Evolutionary conservation across 1,284 basidiomycete genomes (phyloP).

Genomic region (Leccinum laetum): DNA sequence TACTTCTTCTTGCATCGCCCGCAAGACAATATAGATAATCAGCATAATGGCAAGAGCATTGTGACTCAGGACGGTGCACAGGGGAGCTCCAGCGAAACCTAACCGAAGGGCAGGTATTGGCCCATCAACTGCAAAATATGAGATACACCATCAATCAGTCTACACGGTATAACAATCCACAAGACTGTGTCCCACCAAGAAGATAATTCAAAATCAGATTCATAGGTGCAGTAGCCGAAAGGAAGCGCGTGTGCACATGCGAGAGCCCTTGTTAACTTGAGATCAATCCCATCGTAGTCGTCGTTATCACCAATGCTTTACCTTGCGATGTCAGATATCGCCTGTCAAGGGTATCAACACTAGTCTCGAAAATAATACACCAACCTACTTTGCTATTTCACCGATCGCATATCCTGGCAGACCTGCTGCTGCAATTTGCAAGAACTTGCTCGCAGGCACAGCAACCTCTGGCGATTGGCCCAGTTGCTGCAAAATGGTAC

Average conservation of each 20-base stretch:
- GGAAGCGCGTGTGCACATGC: conserved; percentile 20
- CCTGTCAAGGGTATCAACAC: conserved; percentile 13
- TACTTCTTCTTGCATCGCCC: conserved; percentile 22
- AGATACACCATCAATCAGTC: neutral
- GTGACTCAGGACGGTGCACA: conserved; percentile 30
- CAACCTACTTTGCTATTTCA: conserved; percentile 28
- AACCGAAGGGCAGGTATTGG: conserved; percentile 29
- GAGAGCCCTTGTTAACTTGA: conserved; percentile 18
- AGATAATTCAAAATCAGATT: conserved; percentile 29
- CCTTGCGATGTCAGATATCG: conserved; percentile 29
- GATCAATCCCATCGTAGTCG: neutral
- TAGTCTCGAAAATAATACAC: neutral
- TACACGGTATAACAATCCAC: neutral
- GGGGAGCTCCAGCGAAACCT: conserved; percentile 27
- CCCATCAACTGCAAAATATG: conserved; percentile 20
- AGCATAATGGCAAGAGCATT: conserved; percentile 22
- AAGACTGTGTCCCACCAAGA: conserved; percentile 19
- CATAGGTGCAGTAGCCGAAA: conserved; percentile 26
- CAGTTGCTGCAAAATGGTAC: conserved; percentile 17
- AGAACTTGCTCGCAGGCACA: conserved; percentile 21
- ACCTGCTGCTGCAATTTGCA: conserved; percentile 24
- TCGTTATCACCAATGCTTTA: conserved; percentile 2
- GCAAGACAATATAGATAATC: conserved; percentile 24
- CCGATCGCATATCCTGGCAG: conserved; percentile 29
- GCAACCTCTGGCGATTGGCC: conserved; percentile 27